Percentiles rank a stretch among this genome's conserved stretches.
phyloP scores from a whole-genome alignment of 805 yeast species.

The Nakazawaea holstii region DNA sequence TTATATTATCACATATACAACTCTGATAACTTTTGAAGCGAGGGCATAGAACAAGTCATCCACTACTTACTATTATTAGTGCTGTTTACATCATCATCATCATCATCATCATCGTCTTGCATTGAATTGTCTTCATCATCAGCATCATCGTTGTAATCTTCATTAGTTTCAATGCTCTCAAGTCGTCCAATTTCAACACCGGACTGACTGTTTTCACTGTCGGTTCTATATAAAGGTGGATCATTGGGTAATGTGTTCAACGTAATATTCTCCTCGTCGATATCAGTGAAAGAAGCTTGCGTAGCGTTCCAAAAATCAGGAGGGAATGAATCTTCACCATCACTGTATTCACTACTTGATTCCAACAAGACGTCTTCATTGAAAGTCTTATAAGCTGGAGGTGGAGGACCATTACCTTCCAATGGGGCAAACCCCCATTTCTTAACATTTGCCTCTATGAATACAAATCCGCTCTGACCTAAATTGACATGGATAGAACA shows the following conservation, averaged over 20 bases:
- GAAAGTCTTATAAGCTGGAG: constrained; percentile 85
- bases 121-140: constrained; percentile 5
- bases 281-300: constrained; percentile 28
- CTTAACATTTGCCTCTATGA: constrained; percentile 87
- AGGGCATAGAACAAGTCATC: too few species aligned
- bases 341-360: constrained; percentile 43
- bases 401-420: constrained; percentile 85
- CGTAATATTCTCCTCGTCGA: constrained; percentile 36
- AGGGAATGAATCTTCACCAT: constrained; percentile 54
- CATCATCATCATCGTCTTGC: not conserved
- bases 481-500: constrained; percentile 83
- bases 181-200: not conserved
- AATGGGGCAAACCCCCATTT: constrained; percentile 95
- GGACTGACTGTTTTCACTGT: constrained; percentile 5
- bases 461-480: constrained; percentile 87
- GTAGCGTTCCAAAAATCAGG: constrained; percentile 47
- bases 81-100: not conserved
- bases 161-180: not conserved
- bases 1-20: too few species aligned
- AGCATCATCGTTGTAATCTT: constrained; percentile 3
- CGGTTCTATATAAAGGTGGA: constrained; percentile 33
- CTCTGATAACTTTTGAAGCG: too few species aligned
- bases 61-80: not conserved
- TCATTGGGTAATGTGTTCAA: constrained; percentile 31
- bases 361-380: constrained; percentile 75